Evolutionary conservation across 768 basidiomycete genomes (phyloP).

Genomic region (Boletus eberwhitei): DNA sequence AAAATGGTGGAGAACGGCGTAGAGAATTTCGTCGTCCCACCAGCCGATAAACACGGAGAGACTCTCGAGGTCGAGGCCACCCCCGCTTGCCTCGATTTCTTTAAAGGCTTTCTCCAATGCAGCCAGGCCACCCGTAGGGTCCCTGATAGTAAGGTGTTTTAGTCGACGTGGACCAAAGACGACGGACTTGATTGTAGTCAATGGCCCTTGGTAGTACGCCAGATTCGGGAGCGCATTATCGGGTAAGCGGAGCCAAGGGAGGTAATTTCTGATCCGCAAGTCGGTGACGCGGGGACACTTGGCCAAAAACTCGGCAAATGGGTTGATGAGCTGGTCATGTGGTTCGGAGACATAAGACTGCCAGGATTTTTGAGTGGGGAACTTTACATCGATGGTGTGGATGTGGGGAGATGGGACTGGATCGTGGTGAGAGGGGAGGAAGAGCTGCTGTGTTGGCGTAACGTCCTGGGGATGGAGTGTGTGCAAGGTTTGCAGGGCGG

Average conservation of each 20-base stretch:
- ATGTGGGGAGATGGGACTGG: conserved; percentile 24
- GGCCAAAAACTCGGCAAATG: conserved; percentile 23
- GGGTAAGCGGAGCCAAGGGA: conserved; percentile 25
- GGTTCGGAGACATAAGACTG: conserved; percentile 27
- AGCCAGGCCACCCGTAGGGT: conserved; percentile 18
- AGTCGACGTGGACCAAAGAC: conserved; percentile 17
- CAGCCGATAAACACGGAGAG: conserved; percentile 35
- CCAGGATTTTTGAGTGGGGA: conserved; percentile 30
- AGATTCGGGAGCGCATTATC: conserved; percentile 20
- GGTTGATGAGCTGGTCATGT: conserved; percentile 27
- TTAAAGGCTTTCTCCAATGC: conserved; percentile 27
- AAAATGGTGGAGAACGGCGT: conserved; percentile 40
- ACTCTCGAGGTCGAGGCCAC: conserved; percentile 24
- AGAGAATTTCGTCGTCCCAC: conserved; percentile 48
- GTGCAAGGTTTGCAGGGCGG: conserved; percentile 5
- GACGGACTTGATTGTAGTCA: conserved; percentile 28
- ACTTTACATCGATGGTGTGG: conserved; percentile 30
- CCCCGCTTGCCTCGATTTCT: conserved; percentile 20
- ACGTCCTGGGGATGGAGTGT: conserved; percentile 1
- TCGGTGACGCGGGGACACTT: conserved; percentile 22
- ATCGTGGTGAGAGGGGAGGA: conserved; percentile 3
- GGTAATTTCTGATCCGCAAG: conserved; percentile 26
- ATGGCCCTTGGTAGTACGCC: conserved; percentile 21
- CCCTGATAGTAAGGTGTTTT: conserved; percentile 24
- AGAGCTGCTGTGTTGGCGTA: neutral